Conservation (phyloP, 2,329 filamentous ascomycete species). For the Leptographium galeiforme region DNA sequence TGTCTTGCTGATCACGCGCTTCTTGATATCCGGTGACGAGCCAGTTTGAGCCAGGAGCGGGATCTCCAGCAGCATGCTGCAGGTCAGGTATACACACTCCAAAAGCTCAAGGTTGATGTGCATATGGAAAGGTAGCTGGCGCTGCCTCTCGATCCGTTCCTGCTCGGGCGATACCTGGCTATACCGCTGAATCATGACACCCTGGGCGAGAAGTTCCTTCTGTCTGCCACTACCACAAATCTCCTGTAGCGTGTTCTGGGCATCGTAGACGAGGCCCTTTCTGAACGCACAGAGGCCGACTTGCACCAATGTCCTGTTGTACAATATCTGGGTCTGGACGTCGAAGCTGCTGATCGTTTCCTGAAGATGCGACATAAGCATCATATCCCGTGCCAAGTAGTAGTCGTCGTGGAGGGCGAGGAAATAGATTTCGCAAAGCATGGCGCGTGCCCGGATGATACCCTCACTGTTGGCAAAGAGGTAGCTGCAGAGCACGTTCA, state of each 20-base stretch:
- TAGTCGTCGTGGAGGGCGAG: slow-evolving; percentile 94
- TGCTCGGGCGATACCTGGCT: slow-evolving; percentile 94
- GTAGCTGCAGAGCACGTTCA: slow-evolving; percentile 85
- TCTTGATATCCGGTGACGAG: slow-evolving; percentile 91
- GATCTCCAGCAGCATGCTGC: slow-evolving; percentile 98
- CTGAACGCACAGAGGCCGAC: slow-evolving; percentile 98
- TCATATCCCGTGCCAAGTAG: slow-evolving; percentile 96
- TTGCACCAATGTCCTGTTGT: slow-evolving; percentile 95
- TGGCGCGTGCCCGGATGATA: slow-evolving; percentile 88
- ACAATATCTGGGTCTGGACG: slow-evolving; percentile 92
- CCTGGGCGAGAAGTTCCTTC: slow-evolving; percentile 95
- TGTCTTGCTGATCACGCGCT: slow-evolving; percentile 97
- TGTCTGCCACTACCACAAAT: slow-evolving; percentile 95
- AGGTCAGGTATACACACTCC: slow-evolving; percentile 96
- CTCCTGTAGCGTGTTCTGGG: slow-evolving; percentile 93
- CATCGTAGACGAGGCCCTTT: slow-evolving; percentile 90
- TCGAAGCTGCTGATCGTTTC: slow-evolving; percentile 96
- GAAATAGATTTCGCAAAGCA: slow-evolving; percentile 99
- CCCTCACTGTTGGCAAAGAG: slow-evolving; percentile 90
- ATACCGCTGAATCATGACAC: slow-evolving; percentile 96
- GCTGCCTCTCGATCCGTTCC: slow-evolving; percentile 91
- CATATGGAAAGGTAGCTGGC: slow-evolving; percentile 99
- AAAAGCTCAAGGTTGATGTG: slow-evolving; percentile 98
- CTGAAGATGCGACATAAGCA: slow-evolving; percentile 98
- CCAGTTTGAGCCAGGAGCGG: slow-evolving; percentile 92